Evolutionary conservation across 1,284 basidiomycete species (phyloP).

Genomic region (Cutaneotrichosporon cavernicola): DNA sequence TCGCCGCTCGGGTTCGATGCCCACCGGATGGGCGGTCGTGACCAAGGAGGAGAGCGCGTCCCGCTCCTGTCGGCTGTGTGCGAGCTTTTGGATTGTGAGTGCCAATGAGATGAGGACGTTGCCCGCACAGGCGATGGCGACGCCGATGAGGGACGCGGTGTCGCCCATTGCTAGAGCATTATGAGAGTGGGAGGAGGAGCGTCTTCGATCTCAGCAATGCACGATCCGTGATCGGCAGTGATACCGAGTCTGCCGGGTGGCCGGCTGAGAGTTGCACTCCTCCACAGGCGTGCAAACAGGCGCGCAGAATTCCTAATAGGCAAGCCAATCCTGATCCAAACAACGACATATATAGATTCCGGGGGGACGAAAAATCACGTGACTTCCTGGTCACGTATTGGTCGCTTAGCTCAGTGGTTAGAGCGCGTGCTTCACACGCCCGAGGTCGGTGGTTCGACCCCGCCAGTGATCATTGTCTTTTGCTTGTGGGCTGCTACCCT

Average conservation of each 20-base stretch:
- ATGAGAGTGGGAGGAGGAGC: neutral
- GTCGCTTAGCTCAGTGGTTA: constrained; percentile 7
- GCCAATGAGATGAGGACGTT: constrained; percentile 88
- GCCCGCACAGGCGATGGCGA: constrained; percentile 76
- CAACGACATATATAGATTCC: no score
- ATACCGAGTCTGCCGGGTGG: no score
- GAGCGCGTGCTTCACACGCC: constrained; percentile 6
- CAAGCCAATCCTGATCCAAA: neutral
- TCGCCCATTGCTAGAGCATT: constrained; percentile 8
- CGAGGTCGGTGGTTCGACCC: constrained; percentile 4
- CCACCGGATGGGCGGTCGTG: neutral
- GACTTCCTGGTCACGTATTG: neutral
- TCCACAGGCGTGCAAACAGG: neutral
- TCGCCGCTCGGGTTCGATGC: neutral
- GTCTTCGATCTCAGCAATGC: neutral
- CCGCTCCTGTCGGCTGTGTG: constrained; percentile 70
- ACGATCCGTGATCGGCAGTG: no score
- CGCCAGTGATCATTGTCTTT: neutral
- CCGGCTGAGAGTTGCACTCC: no score
- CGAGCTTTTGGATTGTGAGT: constrained; percentile 86
- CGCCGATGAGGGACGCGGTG: constrained; percentile 63
- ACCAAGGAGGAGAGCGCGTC: constrained; percentile 2
- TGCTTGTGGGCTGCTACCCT: neutral
- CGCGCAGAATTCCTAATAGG: neutral
- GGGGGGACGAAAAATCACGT: neutral